phyloP scores from a whole-genome alignment of 1,139 yeast species.

The Geotrichum aggregatum region DNA sequence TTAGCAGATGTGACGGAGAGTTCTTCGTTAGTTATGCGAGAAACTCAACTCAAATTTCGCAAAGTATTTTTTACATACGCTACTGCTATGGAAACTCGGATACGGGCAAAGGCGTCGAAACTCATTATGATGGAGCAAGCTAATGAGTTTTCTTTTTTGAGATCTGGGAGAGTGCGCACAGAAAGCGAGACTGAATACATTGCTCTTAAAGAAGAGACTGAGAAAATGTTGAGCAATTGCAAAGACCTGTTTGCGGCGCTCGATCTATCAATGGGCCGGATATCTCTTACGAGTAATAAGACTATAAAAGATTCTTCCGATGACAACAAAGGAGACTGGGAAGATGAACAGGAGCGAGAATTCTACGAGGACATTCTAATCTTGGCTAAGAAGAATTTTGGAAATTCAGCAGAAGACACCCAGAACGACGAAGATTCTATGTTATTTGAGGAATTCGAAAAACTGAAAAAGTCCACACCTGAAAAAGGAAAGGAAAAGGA shows the following conservation, averaged over 20 bases:
- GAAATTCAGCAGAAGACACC: conserved; percentile 14
- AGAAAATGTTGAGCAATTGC: conserved; percentile 15
- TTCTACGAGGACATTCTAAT: conserved; percentile 22
- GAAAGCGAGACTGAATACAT: conserved; percentile 12
- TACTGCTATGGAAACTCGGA: conserved; percentile 43
- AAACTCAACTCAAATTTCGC: conserved; percentile 30
- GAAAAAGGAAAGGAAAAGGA: conserved; percentile 13
- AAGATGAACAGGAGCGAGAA: conserved; percentile 21
- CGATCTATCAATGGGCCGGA: conserved; percentile 16
- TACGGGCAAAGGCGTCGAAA: conserved; percentile 38
- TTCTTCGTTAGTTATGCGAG: conserved; percentile 25
- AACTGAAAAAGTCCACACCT: conserved; percentile 11
- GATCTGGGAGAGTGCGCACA: conserved; percentile 16
- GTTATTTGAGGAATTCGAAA: conserved; percentile 11
- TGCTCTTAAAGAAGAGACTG: conserved; percentile 14
- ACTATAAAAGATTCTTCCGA: conserved; percentile 18
- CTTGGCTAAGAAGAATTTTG: conserved; percentile 14
- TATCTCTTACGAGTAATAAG: conserved; percentile 13
- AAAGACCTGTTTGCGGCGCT: conserved; percentile 16
- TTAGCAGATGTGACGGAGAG: neutral
- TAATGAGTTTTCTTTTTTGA: conserved; percentile 18
- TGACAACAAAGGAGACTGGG: conserved; percentile 19
- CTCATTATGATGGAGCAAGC: conserved; percentile 17
- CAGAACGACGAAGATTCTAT: conserved; percentile 20
- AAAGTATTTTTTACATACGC: conserved; percentile 49